Evolutionary conservation across 257 asterid species (phyloP), one percentile per base, ranked within the genome.

Genomic region (Przewalskia tangutica): DNA sequence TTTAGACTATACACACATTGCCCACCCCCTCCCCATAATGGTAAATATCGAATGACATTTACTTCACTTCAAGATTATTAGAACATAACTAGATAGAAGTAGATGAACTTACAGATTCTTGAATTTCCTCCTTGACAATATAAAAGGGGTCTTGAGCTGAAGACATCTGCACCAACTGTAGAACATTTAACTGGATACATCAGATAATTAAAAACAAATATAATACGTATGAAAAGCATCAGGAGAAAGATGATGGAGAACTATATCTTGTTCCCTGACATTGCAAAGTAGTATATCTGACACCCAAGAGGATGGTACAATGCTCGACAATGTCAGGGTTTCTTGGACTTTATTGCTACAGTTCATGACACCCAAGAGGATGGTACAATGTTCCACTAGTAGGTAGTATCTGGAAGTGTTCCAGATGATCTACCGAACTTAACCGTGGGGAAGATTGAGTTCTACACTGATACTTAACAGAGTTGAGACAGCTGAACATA

Each of bases 51-150:
- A 73, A 20, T 20, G 55, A 48, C 42, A 73, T 73, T 71, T 73
- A 73, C 79, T 48, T 46, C 7, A 71, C 59, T 71, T 46, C 79
- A 73, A 6, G 40, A 71, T 71, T 71, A 71, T 71, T 6, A 71
- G 42, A 46, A 12, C 79, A 71, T 46, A 0, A 46, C 79, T 71
- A 71, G 20, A 71, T 18, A 20, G 20, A 12, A 6, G 71, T 77
- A 63, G 62, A 17, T 32, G 84, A 44, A 84, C 95, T 91, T 89
- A 93, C 99, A 82, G 98, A 93, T 81, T 95, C 98, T 78, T 93
- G 98, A 90, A 92, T 92, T 94, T 95, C 99, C 87, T 93, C 99
- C 89, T 92, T 95, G 56, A 95, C 98, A 83, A 95, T 93, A 90
- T 95, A 91, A 83, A 95, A 95, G 9, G 99, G 99, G 85, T 95